Percentiles rank a stretch among this genome's conserved stretches.
Evolutionary conservation across 768 basidiomycete species (phyloP).

Genomic region (Holtermanniella nyarrowii): DNA sequence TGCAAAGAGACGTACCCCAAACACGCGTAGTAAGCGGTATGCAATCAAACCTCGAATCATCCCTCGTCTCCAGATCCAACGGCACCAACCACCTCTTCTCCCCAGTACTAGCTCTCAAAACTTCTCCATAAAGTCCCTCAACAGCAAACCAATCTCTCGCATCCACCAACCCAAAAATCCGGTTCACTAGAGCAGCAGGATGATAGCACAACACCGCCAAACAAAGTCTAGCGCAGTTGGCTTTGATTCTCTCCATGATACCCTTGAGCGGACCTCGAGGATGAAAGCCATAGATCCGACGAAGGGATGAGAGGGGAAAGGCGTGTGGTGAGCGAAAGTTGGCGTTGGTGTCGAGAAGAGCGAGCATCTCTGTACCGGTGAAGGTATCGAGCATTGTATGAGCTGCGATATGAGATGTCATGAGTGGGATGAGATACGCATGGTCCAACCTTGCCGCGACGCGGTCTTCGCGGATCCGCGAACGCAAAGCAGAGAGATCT

Average conservation of each 20-base stretch:
- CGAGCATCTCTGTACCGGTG: neutral
- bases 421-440: neutral
- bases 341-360: neutral
- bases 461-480: neutral
- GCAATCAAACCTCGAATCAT: neutral
- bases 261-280: neutral
- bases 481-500: neutral
- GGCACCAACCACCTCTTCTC: neutral
- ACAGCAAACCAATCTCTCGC: neutral
- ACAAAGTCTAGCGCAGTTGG: neutral
- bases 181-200: neutral
- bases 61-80: neutral
- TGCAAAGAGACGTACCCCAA: neutral
- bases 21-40: neutral
- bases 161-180: neutral
- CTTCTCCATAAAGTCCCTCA: neutral
- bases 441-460: neutral
- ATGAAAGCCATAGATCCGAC: neutral
- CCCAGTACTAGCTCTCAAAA: neutral
- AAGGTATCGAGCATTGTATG: neutral
- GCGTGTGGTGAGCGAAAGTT: neutral
- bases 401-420: neutral
- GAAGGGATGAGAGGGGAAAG: neutral
- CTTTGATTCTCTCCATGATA: neutral
- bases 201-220: neutral